Conservation (phyloP, 2,329 filamentous ascomycete genomes). For the Cephalotrichum gorgonifer region DNA sequence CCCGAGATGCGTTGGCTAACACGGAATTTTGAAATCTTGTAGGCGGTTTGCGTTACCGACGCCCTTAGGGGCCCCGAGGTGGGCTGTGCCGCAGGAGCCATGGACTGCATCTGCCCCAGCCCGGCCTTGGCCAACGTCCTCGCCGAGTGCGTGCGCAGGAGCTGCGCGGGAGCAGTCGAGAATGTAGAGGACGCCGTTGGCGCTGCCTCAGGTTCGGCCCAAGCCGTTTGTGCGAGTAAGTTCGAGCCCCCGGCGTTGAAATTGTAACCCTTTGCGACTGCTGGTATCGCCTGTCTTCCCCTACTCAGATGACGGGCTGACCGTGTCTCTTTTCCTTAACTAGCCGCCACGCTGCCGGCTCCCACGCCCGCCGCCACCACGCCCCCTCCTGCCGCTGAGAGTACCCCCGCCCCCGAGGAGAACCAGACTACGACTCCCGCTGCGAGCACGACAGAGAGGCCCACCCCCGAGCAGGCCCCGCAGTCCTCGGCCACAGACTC, state of each 20-base stretch:
- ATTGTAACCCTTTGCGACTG: background rate
- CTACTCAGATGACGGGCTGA: conserved; percentile 2
- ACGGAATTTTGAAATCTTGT: too few species aligned
- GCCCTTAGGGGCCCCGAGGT: background rate
- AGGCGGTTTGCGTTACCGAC: too few species aligned
- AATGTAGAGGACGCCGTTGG: conserved; percentile 13
- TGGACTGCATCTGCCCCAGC: conserved; percentile 29
- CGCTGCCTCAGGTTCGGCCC: conserved; percentile 17
- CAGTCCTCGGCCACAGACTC: background rate
- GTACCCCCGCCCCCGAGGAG: background rate
- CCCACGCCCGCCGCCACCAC: too few species aligned
- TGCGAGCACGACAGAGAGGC: conserved; percentile 1
- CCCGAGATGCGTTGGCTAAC: too few species aligned
- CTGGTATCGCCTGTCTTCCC: background rate
- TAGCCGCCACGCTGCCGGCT: too few species aligned
- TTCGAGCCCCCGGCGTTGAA: background rate
- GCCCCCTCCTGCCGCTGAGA: background rate
- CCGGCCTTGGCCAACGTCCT: conserved; percentile 23
- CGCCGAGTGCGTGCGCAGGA: conserved; percentile 25
- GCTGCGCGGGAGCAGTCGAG: conserved; percentile 14
- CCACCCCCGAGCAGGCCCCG: conserved; percentile 1
- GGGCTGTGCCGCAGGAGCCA: conserved; percentile 13
- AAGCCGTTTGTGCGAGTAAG: conserved; percentile 19
- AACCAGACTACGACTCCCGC: conserved; percentile 4
- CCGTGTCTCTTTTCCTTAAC: too few species aligned